Conservation (phyloP, 345 rosid genomes). For the Adansonia digitata region DNA sequence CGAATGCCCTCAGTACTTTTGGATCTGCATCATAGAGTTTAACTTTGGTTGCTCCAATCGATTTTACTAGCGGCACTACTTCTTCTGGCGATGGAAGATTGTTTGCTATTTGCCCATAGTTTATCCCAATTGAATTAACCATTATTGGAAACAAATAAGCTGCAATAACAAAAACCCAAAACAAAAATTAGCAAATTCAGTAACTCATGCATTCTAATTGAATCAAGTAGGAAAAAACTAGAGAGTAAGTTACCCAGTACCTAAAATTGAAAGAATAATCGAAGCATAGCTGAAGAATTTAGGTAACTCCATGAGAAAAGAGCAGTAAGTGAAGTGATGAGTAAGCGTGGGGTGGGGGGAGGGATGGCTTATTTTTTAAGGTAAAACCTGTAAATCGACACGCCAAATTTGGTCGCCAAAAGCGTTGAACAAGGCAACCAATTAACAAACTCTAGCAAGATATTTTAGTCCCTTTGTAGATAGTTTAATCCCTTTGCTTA, state of each 20-base stretch:
- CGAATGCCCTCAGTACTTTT: constrained; percentile 65
- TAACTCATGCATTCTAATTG: background rate
- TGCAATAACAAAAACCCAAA: background rate
- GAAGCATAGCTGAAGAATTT: constrained; percentile 14
- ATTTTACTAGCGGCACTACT: constrained; percentile 70
- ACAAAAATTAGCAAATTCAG: background rate
- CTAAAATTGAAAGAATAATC: constrained; percentile 32
- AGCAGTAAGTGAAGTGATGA: background rate
- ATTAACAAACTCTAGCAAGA: background rate
- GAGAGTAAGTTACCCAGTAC: constrained; percentile 12
- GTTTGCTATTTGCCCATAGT: constrained; percentile 89
- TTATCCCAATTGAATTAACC: constrained; percentile 65
- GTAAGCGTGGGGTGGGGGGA: no score
- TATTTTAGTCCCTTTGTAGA: background rate
- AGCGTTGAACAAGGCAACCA: background rate
- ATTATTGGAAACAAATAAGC: constrained; percentile 18
- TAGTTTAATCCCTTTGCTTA: background rate
- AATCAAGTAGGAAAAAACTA: background rate
- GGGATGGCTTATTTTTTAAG: no score
- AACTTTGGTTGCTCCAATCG: constrained; percentile 77
- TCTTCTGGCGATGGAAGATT: constrained; percentile 70
- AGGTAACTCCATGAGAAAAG: constrained; percentile 9
- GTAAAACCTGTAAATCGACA: background rate
- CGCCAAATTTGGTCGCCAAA: background rate
- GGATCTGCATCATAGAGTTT: constrained; percentile 93